Evolutionary conservation across 257 asterid genomes (phyloP).

Genomic region (Oldenlandia corymbosa): DNA sequence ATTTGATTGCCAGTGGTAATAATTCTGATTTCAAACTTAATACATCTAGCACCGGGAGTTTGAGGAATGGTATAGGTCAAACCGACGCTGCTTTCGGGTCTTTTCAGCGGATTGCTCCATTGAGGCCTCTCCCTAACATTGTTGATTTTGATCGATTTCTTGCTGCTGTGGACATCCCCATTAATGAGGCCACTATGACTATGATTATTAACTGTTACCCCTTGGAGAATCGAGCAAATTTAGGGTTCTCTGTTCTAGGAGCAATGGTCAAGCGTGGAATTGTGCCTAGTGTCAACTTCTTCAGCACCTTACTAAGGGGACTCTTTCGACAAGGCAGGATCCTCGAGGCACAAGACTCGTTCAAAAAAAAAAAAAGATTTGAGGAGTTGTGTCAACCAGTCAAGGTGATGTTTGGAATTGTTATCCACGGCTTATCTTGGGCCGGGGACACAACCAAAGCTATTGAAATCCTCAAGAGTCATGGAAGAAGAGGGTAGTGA

Average conservation of each 20-base stretch:
- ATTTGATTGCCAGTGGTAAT: no score
- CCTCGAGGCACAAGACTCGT: slow-evolving; percentile 19
- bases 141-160: slow-evolving; percentile 7
- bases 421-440: slow-evolving; percentile 31
- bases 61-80: no score
- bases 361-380: slow-evolving; percentile 17
- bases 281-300: slow-evolving; percentile 9
- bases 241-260: slow-evolving; percentile 24
- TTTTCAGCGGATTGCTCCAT: no score
- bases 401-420: slow-evolving; percentile 9
- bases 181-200: slow-evolving; percentile 3
- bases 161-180: background rate
- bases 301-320: slow-evolving; percentile 24
- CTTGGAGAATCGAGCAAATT: background rate
- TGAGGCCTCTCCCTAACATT: slow-evolving; percentile 25
- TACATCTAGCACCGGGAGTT: no score
- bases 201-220: slow-evolving; percentile 12
- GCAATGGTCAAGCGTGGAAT: slow-evolving; percentile 27
- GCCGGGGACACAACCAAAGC: slow-evolving; percentile 24
- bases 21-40: no score
- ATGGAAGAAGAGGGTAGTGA: background rate
- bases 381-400: slow-evolving; percentile 6
- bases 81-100: no score
- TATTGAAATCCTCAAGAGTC: slow-evolving; percentile 3
- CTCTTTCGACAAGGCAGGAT: slow-evolving; percentile 17